Base-by-base conservation (phyloP, 371 early-diverging fungal species). In the Lichtheimia ramosa region DNA sequence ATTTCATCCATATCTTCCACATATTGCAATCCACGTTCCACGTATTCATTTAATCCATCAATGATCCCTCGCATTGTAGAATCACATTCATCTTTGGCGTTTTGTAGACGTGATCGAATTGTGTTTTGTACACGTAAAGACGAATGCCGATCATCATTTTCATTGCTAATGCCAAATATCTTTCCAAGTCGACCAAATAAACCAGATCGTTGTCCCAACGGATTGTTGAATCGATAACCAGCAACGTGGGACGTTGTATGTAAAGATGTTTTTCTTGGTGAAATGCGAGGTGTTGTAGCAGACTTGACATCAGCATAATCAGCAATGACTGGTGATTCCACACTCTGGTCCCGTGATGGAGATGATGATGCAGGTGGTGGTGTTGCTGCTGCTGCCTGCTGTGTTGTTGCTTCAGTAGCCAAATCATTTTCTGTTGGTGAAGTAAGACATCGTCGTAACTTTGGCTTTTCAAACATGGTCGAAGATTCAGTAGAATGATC, bases 31-130 rank as follows among this genome's bases (percentile, higher is more conserved):
- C 79, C 83, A 27, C 73, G 77, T 61, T 92, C 91, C 7, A 89
- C 89, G 49, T 82, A 86, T 53, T 88, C 87, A 48, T 87, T 87
- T 13, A 92, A 66, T 15, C 88, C 91, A 43, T 85, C 79, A 52
- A 91, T 86, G 55, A 93, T 87, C 18, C 77, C 70, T n/a, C 86
- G 72, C 21, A 90, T 67, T 50, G 75, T 77, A 18, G 75, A 75
- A 48, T 78, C 74, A 57, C 81, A 81, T 1, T 72, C 72, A 34
- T 72, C 61, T 56, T 81, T 81, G 21, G 81, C 76, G 54, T 65
- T 70, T 23, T 73, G 62, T 7, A 81, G 34, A 24, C 77, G 63
- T 0, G 68, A 58, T 46, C 73, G 77, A 15, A 75, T 74, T 0
- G 77, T 71, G 41, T 54, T 61, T 25, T 69, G 65, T 23, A 68